These are phyloP conservation scores for Apiospora arundinis DNA, from an alignment of 2,329 filamentous ascomycete genomes.

Conservation along the genomic window DNA sequence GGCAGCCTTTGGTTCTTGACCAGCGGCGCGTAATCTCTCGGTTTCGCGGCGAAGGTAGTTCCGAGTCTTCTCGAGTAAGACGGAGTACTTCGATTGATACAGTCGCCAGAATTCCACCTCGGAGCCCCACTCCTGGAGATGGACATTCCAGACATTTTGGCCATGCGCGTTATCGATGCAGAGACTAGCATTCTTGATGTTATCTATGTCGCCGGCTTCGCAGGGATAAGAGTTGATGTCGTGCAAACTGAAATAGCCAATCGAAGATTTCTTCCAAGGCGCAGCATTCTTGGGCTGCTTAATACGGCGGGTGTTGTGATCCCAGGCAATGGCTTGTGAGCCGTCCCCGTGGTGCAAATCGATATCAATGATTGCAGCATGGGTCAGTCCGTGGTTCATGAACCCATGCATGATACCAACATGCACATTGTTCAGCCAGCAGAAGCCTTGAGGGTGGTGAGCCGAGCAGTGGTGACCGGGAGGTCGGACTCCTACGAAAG, in stretches of 20 bases:
- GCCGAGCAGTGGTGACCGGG: slow-evolving; percentile 96
- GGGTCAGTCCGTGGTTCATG: slow-evolving; percentile 83
- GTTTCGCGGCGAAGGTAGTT: slow-evolving; percentile 78
- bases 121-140: slow-evolving; percentile 85
- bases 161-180: slow-evolving; percentile 95
- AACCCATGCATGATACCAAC: slow-evolving; percentile 93
- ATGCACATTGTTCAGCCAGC: slow-evolving; percentile 98
- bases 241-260: slow-evolving; percentile 96
- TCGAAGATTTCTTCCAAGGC: slow-evolving; percentile 80
- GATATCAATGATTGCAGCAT: slow-evolving; percentile 92
- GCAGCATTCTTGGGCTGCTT: slow-evolving; percentile 72
- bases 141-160: slow-evolving; percentile 95
- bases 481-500: slow-evolving; percentile 91
- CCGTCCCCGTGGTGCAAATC: slow-evolving; percentile 93
- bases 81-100: slow-evolving; percentile 79
- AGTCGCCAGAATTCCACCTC: slow-evolving; percentile 86
- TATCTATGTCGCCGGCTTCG: slow-evolving; percentile 90
- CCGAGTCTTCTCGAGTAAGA: slow-evolving; percentile 82
- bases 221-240: slow-evolving; percentile 99
- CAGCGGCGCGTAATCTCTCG: slow-evolving; percentile 63
- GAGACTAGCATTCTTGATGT: slow-evolving; percentile 90
- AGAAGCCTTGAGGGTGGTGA: slow-evolving; percentile 90
- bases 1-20: slow-evolving; percentile 75
- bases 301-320: slow-evolving; percentile 77
- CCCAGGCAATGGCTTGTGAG: slow-evolving; percentile 94